Evolutionary conservation across 805 yeast genomes (phyloP), one percentile per base, ranked within the genome.

Genomic region (Candida cerambycidarum): DNA sequence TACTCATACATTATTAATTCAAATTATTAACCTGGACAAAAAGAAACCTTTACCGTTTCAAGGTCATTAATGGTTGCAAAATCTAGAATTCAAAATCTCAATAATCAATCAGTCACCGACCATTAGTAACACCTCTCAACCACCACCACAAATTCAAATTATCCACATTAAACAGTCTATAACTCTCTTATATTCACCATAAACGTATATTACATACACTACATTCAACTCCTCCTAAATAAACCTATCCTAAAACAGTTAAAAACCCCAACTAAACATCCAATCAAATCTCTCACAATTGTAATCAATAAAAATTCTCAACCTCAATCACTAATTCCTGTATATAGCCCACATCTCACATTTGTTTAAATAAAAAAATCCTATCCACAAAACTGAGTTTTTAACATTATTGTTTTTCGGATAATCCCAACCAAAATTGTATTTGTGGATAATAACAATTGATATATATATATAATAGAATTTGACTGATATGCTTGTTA

Each of bases 401-500:
- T 18, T 17, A 32, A 12, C 16, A 21, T 21, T 8, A 21, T 21
- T 21, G 23, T 25, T 25, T 25, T 9, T 11, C 5, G 13, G 11
- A 25, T 7, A 25, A 25, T 5, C 13, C 29, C 5, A 11, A 12
- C 11, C 5, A 25, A 12, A 25, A 7, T n/a, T 5, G 11, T 6
- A 11, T 25, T 25, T 25, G 29, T 9, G 29, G 29, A 4, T 25
- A 7, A 12, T 4, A 12, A 25, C 4, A 11, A 7, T 7, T 5
- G n/a, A 25, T 7, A n/a, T 25, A 11, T 4, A 25, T 12, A 25
- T 25, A 25, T 9, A 11, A 7, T 4, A 25, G n/a, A 13, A 29
- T 13, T 4, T 12, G 5, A n/a, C 18, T 11, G 13, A 65, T n/a
- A 63, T 69, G 30, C 47, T 66, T 37, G 72, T 66, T 5, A 57